A percentile compares a stretch with the other conserved stretches of the same genome.
Evolutionary conservation across 2,329 filamentous ascomycete genomes (phyloP).

Genomic region (Paraphoma chrysanthemicola): DNA sequence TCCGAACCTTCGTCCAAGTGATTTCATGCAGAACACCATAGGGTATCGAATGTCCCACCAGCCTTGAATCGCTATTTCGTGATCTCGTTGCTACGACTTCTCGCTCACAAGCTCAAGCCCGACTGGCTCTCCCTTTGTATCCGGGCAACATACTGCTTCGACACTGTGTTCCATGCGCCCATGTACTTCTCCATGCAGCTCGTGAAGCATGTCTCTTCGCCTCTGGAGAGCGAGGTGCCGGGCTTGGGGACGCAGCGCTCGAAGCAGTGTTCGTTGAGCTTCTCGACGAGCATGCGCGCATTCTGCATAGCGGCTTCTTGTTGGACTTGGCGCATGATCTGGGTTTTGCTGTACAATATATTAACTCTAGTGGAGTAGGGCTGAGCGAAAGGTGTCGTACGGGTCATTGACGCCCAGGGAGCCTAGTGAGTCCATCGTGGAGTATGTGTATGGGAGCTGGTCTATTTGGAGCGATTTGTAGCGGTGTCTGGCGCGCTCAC

Average conservation of each 20-base stretch:
- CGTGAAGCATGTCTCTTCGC: conserved; percentile 59
- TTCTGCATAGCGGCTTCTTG: conserved; percentile 61
- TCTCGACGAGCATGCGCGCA: conserved; percentile 59
- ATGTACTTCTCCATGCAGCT: conserved; percentile 65
- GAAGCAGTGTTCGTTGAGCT: conserved; percentile 65
- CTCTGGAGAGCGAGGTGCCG: conserved; percentile 56
- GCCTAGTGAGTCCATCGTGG: conserved; percentile 43
- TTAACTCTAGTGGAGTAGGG: neutral
- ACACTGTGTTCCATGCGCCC: conserved; percentile 60
- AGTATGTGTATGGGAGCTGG: neutral
- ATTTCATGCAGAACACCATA: neutral
- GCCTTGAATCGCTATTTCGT: no score
- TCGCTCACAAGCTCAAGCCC: neutral
- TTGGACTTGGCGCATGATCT: conserved; percentile 60
- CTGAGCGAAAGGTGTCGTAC: neutral
- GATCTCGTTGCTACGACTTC: no score
- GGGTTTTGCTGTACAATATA: conserved; percentile 45
- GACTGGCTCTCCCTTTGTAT: conserved; percentile 52
- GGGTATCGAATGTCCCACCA: no score
- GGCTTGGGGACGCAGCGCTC: conserved; percentile 62
- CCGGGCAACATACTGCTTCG: conserved; percentile 56
- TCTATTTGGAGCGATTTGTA: neutral
- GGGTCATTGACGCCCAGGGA: conserved; percentile 37
- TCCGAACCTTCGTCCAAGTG: neutral
- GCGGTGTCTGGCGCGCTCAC: neutral